phyloP scores from a whole-genome alignment of 176 grass and related monocot species.

The Leersia perrieri region DNA sequence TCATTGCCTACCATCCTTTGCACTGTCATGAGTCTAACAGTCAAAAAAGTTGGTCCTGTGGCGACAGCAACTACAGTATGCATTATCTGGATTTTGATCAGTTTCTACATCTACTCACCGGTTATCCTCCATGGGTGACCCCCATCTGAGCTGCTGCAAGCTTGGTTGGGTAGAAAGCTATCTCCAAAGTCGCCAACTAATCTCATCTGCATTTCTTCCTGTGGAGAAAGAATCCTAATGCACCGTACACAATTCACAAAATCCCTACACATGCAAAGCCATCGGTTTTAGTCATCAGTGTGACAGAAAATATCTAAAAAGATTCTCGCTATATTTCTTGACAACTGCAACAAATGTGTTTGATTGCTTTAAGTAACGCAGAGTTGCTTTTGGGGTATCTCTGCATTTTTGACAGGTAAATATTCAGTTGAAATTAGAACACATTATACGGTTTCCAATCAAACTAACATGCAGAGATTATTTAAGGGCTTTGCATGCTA shows the following conservation, averaged over 20 bases:
- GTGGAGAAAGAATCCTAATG: slow-evolving; percentile 70
- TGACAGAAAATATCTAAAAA: background rate
- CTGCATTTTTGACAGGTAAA: background rate
- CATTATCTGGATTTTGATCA: background rate
- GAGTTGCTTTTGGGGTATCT: background rate
- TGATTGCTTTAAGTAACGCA: background rate
- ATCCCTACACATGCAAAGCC: slow-evolving; percentile 47
- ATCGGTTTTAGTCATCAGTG: background rate
- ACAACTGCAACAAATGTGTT: background rate
- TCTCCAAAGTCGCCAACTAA: slow-evolving; percentile 45
- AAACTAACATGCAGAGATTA: background rate
- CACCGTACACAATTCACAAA: slow-evolving; percentile 71
- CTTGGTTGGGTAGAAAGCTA: slow-evolving; percentile 52
- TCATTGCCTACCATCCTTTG: background rate
- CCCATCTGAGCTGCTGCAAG: slow-evolving; percentile 69
- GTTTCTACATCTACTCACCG: slow-evolving; percentile 27
- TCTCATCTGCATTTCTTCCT: slow-evolving; percentile 79
- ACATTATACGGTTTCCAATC: background rate
- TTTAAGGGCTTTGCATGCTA: background rate
- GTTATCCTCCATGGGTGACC: slow-evolving; percentile 44
- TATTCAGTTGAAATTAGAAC: slow-evolving; percentile 2
- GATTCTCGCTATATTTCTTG: background rate
- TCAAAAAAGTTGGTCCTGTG: background rate
- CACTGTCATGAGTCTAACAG: background rate
- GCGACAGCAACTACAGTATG: background rate